Percentiles rank a stretch among this genome's conserved stretches.
These are phyloP conservation scores for Arthrinium phaeospermum DNA, from an alignment of 2,329 filamentous ascomycete genomes.

Conservation along the genomic window DNA sequence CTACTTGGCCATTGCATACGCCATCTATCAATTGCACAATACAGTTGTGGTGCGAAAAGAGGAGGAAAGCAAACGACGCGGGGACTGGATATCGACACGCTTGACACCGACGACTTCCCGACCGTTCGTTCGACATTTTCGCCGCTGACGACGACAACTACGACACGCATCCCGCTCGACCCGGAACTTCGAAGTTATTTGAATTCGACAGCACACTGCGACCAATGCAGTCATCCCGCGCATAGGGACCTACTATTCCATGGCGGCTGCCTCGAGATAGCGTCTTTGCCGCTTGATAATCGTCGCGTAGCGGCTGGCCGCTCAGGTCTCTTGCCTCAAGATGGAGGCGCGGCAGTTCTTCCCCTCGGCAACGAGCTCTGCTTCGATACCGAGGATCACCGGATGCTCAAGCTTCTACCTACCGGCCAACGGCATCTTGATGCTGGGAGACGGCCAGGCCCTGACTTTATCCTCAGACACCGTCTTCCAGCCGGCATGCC, in stretches of 20 bases:
- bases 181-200: neutral
- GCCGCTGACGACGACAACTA: neutral
- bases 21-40: neutral
- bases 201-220: neutral
- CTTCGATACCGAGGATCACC: constrained; percentile 31
- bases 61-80: neutral
- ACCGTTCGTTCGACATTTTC: neutral
- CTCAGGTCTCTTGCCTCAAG: constrained; percentile 29
- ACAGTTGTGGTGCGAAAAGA: constrained; percentile 1
- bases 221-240: constrained; percentile 13
- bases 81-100: neutral
- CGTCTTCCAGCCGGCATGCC: constrained; percentile 65
- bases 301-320: constrained; percentile 36
- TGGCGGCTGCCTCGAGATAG: constrained; percentile 41
- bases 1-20: neutral
- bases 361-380: constrained; percentile 36
- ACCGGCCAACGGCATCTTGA: constrained; percentile 52
- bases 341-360: constrained; percentile 33
- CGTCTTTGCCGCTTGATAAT: constrained; percentile 32
- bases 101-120: neutral
- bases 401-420: constrained; percentile 50
- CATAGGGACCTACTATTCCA: constrained; percentile 36
- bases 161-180: neutral
- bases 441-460: constrained; percentile 57
- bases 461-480: constrained; percentile 65